phyloP scores from a whole-genome alignment of 495 filamentous ascomycete genomes.

The Clohesyomyces aquaticus region DNA sequence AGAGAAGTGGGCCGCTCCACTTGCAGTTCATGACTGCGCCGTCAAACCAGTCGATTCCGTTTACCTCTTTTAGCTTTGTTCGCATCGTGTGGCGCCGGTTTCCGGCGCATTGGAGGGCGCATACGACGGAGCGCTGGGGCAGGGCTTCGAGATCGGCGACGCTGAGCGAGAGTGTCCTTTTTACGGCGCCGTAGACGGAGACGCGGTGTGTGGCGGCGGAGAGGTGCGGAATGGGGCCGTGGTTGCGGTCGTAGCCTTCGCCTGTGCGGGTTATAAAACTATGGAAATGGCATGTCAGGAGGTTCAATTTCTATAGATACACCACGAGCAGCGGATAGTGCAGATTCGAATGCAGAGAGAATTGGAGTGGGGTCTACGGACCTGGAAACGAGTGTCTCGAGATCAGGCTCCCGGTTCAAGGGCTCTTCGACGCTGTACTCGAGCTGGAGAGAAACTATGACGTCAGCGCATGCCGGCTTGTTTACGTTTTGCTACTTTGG shows the following conservation, averaged over 20 bases:
- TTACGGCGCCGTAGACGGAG: conserved; percentile 45
- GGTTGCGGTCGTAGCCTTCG: conserved; percentile 57
- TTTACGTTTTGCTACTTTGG: neutral
- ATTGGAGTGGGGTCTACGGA: no score
- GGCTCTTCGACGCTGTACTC: conserved; percentile 50
- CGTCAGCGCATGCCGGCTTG: neutral
- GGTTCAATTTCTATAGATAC: neutral
- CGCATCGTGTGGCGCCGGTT: conserved; percentile 69
- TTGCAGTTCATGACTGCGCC: conserved; percentile 66
- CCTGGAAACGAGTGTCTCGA: conserved; percentile 49
- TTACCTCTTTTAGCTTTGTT: conserved; percentile 61
- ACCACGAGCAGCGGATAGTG: neutral
- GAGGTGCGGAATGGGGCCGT: conserved; percentile 56
- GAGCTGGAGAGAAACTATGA: no score
- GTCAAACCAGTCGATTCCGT: conserved; percentile 67
- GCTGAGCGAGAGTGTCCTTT: conserved; percentile 28
- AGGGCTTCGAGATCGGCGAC: conserved; percentile 32
- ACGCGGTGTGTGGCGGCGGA: conserved; percentile 50
- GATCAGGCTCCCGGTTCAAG: conserved; percentile 52
- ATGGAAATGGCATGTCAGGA: neutral
- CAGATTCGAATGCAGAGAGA: neutral
- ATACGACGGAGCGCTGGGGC: conserved; percentile 58
- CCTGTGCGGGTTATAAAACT: conserved; percentile 56
- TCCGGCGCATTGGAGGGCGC: conserved; percentile 65
- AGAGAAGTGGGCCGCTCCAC: conserved; percentile 60